Percentiles rank a stretch among this genome's conserved stretches.
Evolutionary conservation across 78 protist species (phyloP).

Genomic region (Dictyostelium firmibasis): DNA sequence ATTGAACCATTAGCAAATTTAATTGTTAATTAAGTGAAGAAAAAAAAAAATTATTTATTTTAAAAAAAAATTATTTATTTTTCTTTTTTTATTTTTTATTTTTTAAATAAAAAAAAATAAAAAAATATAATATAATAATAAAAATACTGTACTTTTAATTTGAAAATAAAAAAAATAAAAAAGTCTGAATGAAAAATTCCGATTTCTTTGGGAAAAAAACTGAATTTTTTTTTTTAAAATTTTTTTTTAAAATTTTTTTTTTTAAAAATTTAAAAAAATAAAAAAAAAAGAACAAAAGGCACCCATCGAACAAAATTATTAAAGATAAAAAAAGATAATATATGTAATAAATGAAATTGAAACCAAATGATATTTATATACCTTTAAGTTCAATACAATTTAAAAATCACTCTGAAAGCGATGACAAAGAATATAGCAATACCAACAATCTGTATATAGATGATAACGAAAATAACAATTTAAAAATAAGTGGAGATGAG

Average conservation of each 20-base stretch:
- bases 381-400: background rate
- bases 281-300: background rate
- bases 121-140: background rate
- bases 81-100: background rate
- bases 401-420: background rate
- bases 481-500: background rate
- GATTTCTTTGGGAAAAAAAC: too few relatives aligned
- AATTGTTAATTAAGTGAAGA: slow-evolving; percentile 11
- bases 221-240: background rate
- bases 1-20: slow-evolving; percentile 54
- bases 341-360: background rate
- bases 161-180: background rate
- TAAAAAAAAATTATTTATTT: background rate
- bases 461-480: background rate
- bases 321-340: background rate
- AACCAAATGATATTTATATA: background rate
- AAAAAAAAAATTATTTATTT: background rate
- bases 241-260: too few relatives aligned
- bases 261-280: background rate
- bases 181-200: too few relatives aligned
- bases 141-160: background rate
- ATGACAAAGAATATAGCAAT: background rate
- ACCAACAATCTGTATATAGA: background rate
- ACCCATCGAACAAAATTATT: background rate
- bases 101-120: background rate